Conservation (phyloP, 2,329 filamentous ascomycete species). For the Cordyceps farinosa region DNA sequence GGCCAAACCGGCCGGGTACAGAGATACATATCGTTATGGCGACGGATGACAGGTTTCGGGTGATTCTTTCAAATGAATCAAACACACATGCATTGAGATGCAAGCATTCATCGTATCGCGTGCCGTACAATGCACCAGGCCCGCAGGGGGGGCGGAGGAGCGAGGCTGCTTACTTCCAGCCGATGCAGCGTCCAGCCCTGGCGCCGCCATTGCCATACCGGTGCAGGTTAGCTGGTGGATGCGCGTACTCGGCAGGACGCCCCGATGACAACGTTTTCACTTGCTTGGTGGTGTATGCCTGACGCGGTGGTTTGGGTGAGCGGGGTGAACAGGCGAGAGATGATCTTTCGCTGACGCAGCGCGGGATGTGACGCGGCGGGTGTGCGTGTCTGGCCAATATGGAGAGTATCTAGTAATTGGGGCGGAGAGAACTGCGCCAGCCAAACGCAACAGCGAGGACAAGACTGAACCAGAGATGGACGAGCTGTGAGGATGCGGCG, state of each 20-base stretch:
- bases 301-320: no score
- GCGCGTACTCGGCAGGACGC: background rate
- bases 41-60: no score
- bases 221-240: background rate
- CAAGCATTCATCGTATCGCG: background rate
- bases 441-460: no score
- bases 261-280: background rate
- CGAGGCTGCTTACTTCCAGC: background rate
- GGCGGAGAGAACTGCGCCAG: no score
- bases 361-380: background rate
- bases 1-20: no score
- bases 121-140: background rate
- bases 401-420: background rate
- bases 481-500: no score
- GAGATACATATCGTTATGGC: no score
- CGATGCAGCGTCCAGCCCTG: background rate
- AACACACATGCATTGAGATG: background rate
- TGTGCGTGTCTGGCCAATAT: background rate
- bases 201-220: background rate
- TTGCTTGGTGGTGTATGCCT: background rate
- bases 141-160: background rate
- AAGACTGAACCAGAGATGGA: no score
- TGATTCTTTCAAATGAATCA: background rate
- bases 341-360: no score
- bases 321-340: no score